phyloP scores from a whole-genome alignment of 495 filamentous ascomycete genomes.

The Hypoxylon perforatum region DNA sequence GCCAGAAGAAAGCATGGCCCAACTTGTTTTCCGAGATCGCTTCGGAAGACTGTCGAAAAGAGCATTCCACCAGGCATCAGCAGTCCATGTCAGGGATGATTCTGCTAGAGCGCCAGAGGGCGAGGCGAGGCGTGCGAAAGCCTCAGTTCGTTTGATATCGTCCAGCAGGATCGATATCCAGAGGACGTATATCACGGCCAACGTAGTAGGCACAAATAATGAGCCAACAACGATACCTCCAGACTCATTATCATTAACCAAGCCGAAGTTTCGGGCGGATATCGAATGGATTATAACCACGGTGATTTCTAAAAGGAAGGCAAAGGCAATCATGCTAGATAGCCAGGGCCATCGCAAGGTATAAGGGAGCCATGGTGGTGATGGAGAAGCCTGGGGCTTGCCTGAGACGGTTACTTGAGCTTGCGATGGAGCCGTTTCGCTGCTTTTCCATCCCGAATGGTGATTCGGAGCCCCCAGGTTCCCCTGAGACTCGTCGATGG shows the following conservation, averaged over 20 bases:
- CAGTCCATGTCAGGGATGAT: slow-evolving; percentile 38
- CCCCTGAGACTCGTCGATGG: neutral
- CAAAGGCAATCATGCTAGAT: slow-evolving; percentile 25
- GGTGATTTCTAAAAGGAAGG: slow-evolving; percentile 34
- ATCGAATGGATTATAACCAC: slow-evolving; percentile 22
- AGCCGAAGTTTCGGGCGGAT: slow-evolving; percentile 39
- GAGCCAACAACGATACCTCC: slow-evolving; percentile 46
- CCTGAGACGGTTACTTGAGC: neutral
- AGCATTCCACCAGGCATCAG: slow-evolving; percentile 46
- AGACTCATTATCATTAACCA: slow-evolving; percentile 47
- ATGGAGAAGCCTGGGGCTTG: neutral
- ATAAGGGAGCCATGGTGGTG: slow-evolving; percentile 36
- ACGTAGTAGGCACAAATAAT: slow-evolving; percentile 48
- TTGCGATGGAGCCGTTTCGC: neutral
- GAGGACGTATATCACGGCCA: slow-evolving; percentile 49
- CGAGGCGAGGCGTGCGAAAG: slow-evolving; percentile 48
- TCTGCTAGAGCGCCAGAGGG: slow-evolving; percentile 40
- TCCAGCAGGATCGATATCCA: slow-evolving; percentile 42
- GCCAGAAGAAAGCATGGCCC: slow-evolving; percentile 44
- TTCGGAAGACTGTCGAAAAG: slow-evolving; percentile 39
- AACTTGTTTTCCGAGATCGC: slow-evolving; percentile 36
- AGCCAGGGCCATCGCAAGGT: slow-evolving; percentile 35
- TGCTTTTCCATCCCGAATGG: neutral
- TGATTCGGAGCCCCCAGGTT: neutral
- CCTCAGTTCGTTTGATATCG: slow-evolving; percentile 51